Conservation (phyloP, 1,139 yeast species). For the Debaryomyces fabryi region DNA sequence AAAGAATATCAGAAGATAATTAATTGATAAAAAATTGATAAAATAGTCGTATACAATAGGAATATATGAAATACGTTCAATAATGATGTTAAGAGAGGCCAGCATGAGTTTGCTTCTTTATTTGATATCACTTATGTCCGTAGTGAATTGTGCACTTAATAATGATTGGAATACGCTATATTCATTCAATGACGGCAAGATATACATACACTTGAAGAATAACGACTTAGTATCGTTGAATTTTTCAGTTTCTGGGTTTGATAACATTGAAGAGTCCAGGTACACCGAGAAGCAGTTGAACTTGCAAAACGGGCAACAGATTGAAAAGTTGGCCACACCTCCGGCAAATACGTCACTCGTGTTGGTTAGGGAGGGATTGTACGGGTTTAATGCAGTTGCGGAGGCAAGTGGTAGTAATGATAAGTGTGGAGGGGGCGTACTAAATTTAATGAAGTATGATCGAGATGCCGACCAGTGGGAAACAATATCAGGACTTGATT, state of each 20-base stretch:
- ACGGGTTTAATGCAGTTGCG: constrained; percentile 27
- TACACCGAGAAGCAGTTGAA: constrained; percentile 16
- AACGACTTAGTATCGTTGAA: constrained; percentile 39
- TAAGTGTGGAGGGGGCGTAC: constrained; percentile 32
- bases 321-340: constrained; percentile 30
- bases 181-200: constrained; percentile 35
- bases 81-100: constrained; percentile 1
- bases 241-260: constrained; percentile 38
- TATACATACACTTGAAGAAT: constrained; percentile 40
- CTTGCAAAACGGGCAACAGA: constrained; percentile 23
- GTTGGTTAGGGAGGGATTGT: constrained; percentile 31
- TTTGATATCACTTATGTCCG: not conserved
- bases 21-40: not conserved
- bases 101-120: constrained; percentile 1
- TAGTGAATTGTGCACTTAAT: not conserved
- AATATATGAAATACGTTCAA: not conserved
- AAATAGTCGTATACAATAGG: not conserved
- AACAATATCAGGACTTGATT: constrained; percentile 19
- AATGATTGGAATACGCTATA: constrained; percentile 39
- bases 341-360: constrained; percentile 39
- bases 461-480: constrained; percentile 26
- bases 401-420: constrained; percentile 18
- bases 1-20: not conserved
- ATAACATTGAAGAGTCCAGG: constrained; percentile 12
- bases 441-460: constrained; percentile 30